Evolutionary conservation across 805 yeast species (phyloP), one percentile per base, ranked within the genome.

Genomic region (Starmerella bombi): DNA sequence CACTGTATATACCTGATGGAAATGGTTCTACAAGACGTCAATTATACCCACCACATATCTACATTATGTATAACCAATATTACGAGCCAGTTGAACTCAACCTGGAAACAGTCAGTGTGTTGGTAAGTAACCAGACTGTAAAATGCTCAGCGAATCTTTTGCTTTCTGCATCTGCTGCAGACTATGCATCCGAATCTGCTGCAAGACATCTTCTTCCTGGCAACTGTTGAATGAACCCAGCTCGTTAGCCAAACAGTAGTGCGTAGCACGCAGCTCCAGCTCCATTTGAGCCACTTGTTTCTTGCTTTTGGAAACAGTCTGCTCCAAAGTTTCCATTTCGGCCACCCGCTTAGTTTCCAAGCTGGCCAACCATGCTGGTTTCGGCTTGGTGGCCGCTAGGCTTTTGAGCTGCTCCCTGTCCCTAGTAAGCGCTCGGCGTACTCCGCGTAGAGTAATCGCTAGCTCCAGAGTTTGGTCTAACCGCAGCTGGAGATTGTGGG

Each of bases 161-260:
- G 47, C 46, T 4, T 43, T 39, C 32, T 44, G 48, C 25, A 56
- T 42, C 42, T 48, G 50, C 21, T 23, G 25, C 10, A 16, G 31
- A 3, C 57, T 40, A 33, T 43, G 47, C 22, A 40, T 38, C 28
- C 40, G 34, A 15, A 63, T 50, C 19, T 50, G 41, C 16, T 45
- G 40, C 19, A 50, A 36, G 25, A 62, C 31, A 39, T 58, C 63
- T 3, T 45, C 45, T 22, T 59, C 66, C 30, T 61, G 65, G 22
- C 49, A 42, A 18, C 45, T 45, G 41, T 59, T 57, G 44, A 62
- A 63, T 9, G 46, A 16, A 16, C 50, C 64, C 9, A 64, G 54
- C 45, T 64, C 68, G 7, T 54, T 48, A 1, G 68, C 68, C 5
- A 63, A 45, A 2, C 56, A 40, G 18, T 53, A 53, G 38, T 64